Percentiles rank a stretch among this genome's conserved stretches.
These are phyloP conservation scores for Tricholoma flavovirens DNA, from an alignment of 768 basidiomycete species.

Conservation along the genomic window DNA sequence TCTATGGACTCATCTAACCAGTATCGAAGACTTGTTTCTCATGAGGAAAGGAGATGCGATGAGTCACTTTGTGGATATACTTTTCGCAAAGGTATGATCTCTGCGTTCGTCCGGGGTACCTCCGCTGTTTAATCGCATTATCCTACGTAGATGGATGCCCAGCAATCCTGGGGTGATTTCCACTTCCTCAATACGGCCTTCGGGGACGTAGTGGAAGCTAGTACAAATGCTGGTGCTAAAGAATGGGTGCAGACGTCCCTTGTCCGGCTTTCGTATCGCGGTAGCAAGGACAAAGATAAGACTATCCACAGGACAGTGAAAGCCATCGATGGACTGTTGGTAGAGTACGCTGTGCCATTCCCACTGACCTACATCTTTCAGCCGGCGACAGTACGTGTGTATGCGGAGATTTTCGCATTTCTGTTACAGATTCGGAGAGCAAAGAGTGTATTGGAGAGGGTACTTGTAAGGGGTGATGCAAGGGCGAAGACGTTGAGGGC, in stretches of 20 bases:
- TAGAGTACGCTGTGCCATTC: slow-evolving; percentile 82
- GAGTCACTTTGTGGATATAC: slow-evolving; percentile 63
- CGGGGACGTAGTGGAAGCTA: slow-evolving; percentile 54
- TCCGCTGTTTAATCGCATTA: background rate
- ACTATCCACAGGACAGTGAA: slow-evolving; percentile 50
- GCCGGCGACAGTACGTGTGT: slow-evolving; percentile 47
- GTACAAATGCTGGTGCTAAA: slow-evolving; percentile 29
- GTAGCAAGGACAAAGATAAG: slow-evolving; percentile 39
- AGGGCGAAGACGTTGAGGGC: slow-evolving; percentile 27
- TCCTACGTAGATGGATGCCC: slow-evolving; percentile 59
- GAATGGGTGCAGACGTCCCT: slow-evolving; percentile 63
- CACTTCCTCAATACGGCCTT: slow-evolving; percentile 82
- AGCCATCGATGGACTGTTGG: slow-evolving; percentile 56
- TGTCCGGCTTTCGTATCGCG: slow-evolving; percentile 66
- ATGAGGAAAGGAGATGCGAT: slow-evolving; percentile 78
- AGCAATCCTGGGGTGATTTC: slow-evolving; percentile 71
- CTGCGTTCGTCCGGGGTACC: background rate
- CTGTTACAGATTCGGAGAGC: slow-evolving; percentile 70
- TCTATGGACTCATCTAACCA: slow-evolving; percentile 53
- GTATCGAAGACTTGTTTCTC: slow-evolving; percentile 65
- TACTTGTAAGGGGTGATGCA: slow-evolving; percentile 53
- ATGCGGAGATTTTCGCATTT: slow-evolving; percentile 65
- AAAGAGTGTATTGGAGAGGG: slow-evolving; percentile 64
- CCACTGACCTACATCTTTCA: slow-evolving; percentile 77
- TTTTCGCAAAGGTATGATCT: slow-evolving; percentile 62